phyloP scores from a whole-genome alignment of 805 yeast species.

The Barnettozyma vustinii region DNA sequence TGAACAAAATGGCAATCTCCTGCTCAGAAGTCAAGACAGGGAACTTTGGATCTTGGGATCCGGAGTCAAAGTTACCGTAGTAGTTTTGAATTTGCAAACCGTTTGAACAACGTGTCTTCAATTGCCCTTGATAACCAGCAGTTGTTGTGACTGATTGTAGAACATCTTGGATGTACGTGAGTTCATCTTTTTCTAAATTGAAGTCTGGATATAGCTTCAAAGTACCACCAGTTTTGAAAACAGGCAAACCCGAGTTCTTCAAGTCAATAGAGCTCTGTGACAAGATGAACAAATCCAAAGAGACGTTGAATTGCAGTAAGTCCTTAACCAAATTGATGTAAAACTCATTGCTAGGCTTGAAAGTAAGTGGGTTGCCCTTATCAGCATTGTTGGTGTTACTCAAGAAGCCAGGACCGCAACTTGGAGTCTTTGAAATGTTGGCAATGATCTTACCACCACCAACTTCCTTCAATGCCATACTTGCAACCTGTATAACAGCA shows the following conservation, averaged over 20 bases:
- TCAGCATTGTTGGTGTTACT: slow-evolving; percentile 30
- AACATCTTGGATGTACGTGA: slow-evolving; percentile 55
- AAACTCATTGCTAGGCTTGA: slow-evolving; percentile 55
- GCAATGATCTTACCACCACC: slow-evolving; percentile 87
- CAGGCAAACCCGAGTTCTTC: slow-evolving; percentile 63
- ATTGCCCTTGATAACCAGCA: slow-evolving; percentile 71
- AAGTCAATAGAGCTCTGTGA: slow-evolving; percentile 64
- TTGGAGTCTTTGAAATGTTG: slow-evolving; percentile 63
- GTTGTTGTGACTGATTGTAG: slow-evolving; percentile 44
- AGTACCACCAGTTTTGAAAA: slow-evolving; percentile 65
- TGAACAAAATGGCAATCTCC: slow-evolving; percentile 63
- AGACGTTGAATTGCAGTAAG: slow-evolving; percentile 53
- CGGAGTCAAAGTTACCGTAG: slow-evolving; percentile 49
- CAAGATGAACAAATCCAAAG: slow-evolving; percentile 71
- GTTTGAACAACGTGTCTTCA: slow-evolving; percentile 81
- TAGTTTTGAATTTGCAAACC: slow-evolving; percentile 80
- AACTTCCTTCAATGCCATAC: slow-evolving; percentile 48
- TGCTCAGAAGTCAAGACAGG: slow-evolving; percentile 62
- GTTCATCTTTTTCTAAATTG: slow-evolving; percentile 62
- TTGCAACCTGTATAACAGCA: slow-evolving; percentile 68
- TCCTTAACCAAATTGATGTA: slow-evolving; percentile 57
- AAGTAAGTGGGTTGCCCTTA: slow-evolving; percentile 35
- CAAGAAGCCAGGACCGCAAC: slow-evolving; percentile 74
- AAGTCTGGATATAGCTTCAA: slow-evolving; percentile 64
- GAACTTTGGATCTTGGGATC: slow-evolving; percentile 57